These are phyloP conservation scores for Pichia paraexigua DNA, from an alignment of 805 yeast species.

Conservation along the genomic window DNA sequence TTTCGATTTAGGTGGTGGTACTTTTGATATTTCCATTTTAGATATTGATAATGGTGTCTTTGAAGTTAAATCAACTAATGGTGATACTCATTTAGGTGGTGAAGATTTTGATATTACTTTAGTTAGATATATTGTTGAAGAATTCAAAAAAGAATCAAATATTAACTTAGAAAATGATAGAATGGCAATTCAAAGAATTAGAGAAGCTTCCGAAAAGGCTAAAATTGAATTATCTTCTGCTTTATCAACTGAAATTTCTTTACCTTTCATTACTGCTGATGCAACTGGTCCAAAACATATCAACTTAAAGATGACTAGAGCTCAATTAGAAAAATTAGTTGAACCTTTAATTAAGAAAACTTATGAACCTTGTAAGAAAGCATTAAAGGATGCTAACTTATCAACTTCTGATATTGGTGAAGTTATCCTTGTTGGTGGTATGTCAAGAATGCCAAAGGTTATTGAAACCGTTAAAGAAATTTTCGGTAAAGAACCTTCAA, in stretches of 20 bases:
- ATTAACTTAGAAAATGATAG: conserved; percentile 46
- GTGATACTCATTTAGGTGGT: conserved; percentile 92
- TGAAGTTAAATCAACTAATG: conserved; percentile 96
- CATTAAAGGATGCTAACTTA: conserved; percentile 66
- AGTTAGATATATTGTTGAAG: conserved; percentile 64
- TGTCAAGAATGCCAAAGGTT: conserved; percentile 85
- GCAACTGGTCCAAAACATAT: conserved; percentile 47
- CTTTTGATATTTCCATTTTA: conserved; percentile 92
- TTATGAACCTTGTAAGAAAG: conserved; percentile 64
- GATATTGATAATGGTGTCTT: conserved; percentile 97
- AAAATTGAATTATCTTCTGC: conserved; percentile 71
- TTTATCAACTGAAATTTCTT: conserved; percentile 48
- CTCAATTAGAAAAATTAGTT: conserved; percentile 60
- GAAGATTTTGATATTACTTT: conserved; percentile 84
- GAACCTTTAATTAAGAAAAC: conserved; percentile 60
- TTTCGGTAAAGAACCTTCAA: conserved; percentile 59
- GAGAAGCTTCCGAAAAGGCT: conserved; percentile 72
- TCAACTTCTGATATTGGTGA: conserved; percentile 62
- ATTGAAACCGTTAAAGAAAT: conserved; percentile 50
- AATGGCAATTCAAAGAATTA: conserved; percentile 61
- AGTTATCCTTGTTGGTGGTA: conserved; percentile 76
- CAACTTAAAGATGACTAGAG: conserved; percentile 50
- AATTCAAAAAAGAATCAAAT: conserved; percentile 47
- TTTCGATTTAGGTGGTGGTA: conserved; percentile 98
- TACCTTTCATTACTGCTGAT: conserved; percentile 59